Conservation (phyloP, 2,329 filamentous ascomycete genomes). For the Arthrinium puccinioides region DNA sequence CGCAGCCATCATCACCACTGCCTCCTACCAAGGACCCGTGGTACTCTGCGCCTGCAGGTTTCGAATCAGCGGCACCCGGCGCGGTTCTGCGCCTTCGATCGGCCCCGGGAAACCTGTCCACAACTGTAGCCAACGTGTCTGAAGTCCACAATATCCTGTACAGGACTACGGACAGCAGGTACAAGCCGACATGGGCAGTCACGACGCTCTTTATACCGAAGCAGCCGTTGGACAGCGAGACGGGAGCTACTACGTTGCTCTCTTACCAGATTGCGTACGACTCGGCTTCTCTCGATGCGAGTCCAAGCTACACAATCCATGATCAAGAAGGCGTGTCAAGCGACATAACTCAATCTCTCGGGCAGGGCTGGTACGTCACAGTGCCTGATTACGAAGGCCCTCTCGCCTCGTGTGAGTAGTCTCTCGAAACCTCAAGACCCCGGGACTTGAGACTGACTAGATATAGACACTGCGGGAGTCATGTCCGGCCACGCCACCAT, state of each 20-base stretch:
- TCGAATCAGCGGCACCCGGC: slow-evolving; percentile 18
- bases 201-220: slow-evolving; percentile 23
- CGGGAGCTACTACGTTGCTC: slow-evolving; percentile 17
- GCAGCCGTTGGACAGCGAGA: neutral
- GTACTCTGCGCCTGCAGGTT: slow-evolving; percentile 22
- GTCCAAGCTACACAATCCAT: slow-evolving; percentile 24
- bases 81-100: slow-evolving; percentile 20
- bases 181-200: slow-evolving; percentile 28
- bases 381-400: slow-evolving; percentile 39
- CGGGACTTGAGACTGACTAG: too few relatives aligned
- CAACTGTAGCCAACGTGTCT: neutral
- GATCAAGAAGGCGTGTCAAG: neutral
- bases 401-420: slow-evolving; percentile 25
- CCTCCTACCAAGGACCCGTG: slow-evolving; percentile 23
- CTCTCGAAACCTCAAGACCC: too few relatives aligned
- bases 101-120: slow-evolving; percentile 12
- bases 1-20: slow-evolving; percentile 7
- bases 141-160: slow-evolving; percentile 28
- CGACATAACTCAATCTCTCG: slow-evolving; percentile 26
- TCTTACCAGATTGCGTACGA: slow-evolving; percentile 32
- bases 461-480: slow-evolving; percentile 5
- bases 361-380: slow-evolving; percentile 37
- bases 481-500: slow-evolving; percentile 6
- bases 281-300: slow-evolving; percentile 24
- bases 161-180: slow-evolving; percentile 26